Percentiles rank a stretch among this genome's conserved stretches.
Conservation (phyloP, 257 asterid genomes). For the Prunella vulgaris region DNA sequence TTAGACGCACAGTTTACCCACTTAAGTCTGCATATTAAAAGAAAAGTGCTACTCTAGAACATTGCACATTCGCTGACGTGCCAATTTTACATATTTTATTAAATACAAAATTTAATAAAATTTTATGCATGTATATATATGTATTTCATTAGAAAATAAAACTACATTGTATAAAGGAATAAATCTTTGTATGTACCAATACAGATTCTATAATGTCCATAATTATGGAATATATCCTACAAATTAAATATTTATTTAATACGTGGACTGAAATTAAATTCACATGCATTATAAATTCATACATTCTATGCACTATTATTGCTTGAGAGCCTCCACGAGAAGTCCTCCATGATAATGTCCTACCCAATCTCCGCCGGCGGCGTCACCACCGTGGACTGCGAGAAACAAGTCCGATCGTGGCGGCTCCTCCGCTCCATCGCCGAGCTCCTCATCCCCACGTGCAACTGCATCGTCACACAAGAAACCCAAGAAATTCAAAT, state of each 20-base stretch:
- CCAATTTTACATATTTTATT: not conserved
- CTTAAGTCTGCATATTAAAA: not conserved
- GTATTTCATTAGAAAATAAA: too few relatives aligned
- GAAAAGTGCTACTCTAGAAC: not conserved
- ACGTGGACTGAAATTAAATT: too few relatives aligned
- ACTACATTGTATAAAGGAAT: too few relatives aligned
- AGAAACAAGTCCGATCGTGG: slow-evolving; percentile 69
- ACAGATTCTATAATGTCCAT: too few relatives aligned
- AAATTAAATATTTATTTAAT: too few relatives aligned
- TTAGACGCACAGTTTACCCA: slow-evolving; percentile 17
- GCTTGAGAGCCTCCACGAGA: not conserved
- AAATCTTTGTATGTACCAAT: too few relatives aligned
- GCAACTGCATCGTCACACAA: slow-evolving; percentile 45
- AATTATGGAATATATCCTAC: too few relatives aligned
- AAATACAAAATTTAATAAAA: too few relatives aligned
- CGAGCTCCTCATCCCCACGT: slow-evolving; percentile 52
- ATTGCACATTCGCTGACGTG: not conserved
- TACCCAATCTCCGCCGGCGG: not conserved
- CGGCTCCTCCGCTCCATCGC: slow-evolving; percentile 55
- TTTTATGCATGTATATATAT: too few relatives aligned
- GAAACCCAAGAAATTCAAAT: slow-evolving; percentile 24
- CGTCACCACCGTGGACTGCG: slow-evolving; percentile 55
- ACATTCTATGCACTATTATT: not conserved
- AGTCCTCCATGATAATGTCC: slow-evolving; percentile 14
- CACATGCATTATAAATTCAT: too few relatives aligned